These are phyloP conservation scores for Dipteronia dyeriana DNA, from an alignment of 345 rosid genomes.

Conservation along the genomic window DNA sequence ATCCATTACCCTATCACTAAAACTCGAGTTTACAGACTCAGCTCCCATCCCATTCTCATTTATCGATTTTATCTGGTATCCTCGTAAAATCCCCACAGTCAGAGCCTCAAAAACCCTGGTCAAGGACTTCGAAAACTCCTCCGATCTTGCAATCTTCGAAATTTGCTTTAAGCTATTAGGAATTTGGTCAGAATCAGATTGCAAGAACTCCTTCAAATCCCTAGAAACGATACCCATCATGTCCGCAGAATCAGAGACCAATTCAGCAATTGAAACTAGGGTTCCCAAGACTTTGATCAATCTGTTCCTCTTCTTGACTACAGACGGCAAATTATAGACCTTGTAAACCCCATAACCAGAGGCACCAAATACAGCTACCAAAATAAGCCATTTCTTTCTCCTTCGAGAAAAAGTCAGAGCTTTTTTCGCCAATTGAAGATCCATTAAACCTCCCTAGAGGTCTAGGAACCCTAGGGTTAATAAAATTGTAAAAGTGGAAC, in stretches of 20 bases:
- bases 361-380: slow-evolving; percentile 55
- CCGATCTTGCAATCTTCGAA: slow-evolving; percentile 67
- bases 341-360: slow-evolving; percentile 83
- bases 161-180: slow-evolving; percentile 90
- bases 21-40: slow-evolving; percentile 30
- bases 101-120: slow-evolving; percentile 61
- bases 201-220: slow-evolving; percentile 69
- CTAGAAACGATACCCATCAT: slow-evolving; percentile 55
- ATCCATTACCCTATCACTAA: slow-evolving; percentile 64
- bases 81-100: slow-evolving; percentile 64
- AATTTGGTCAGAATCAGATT: slow-evolving; percentile 71
- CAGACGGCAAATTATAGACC: slow-evolving; percentile 66
- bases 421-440: slow-evolving; percentile 45
- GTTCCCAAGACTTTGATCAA: slow-evolving; percentile 58
- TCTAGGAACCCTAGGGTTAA: slow-evolving; percentile 16
- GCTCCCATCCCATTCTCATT: slow-evolving; percentile 17
- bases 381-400: slow-evolving; percentile 63
- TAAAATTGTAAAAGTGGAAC: slow-evolving; percentile 2
- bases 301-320: slow-evolving; percentile 62
- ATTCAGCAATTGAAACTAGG: slow-evolving; percentile 59
- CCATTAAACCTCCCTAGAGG: slow-evolving; percentile 48
- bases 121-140: slow-evolving; percentile 63
- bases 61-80: slow-evolving; percentile 40
- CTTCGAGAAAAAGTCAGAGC: slow-evolving; percentile 45
- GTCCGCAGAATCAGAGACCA: slow-evolving; percentile 77